phyloP scores from a whole-genome alignment of 768 basidiomycete species.

The Auriscalpium microsporum region DNA sequence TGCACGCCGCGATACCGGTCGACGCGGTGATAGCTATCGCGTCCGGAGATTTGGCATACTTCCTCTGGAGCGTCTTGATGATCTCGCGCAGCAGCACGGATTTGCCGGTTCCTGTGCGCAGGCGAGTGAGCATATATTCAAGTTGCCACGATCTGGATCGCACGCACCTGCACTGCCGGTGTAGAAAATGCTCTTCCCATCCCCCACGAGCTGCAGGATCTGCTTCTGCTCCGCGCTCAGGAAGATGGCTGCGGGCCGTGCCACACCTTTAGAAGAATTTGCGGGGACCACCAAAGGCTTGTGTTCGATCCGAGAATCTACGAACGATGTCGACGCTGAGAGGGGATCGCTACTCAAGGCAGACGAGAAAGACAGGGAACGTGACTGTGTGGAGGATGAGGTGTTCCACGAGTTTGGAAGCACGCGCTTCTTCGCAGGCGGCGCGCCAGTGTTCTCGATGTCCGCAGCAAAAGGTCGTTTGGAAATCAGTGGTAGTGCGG shows the following conservation, averaged over 20 bases:
- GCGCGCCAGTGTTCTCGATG: neutral
- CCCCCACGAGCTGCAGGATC: slow-evolving; percentile 70
- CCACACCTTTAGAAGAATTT: slow-evolving; percentile 6
- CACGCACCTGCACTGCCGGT: slow-evolving; percentile 91
- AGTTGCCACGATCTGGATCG: neutral
- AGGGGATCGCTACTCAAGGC: neutral
- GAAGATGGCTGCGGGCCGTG: slow-evolving; percentile 35
- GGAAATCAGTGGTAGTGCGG: slow-evolving; percentile 6
- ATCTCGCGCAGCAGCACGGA: slow-evolving; percentile 92
- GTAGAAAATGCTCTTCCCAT: slow-evolving; percentile 79
- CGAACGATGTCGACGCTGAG: slow-evolving; percentile 5
- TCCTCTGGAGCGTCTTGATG: slow-evolving; percentile 62
- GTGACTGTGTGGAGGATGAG: neutral
- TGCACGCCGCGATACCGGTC: slow-evolving; percentile 94
- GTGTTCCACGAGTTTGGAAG: slow-evolving; percentile 12
- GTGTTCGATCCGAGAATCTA: slow-evolving; percentile 5
- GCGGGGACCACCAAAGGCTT: slow-evolving; percentile 20
- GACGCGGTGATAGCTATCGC: slow-evolving; percentile 92
- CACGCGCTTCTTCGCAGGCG: slow-evolving; percentile 7
- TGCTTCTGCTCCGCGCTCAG: slow-evolving; percentile 83
- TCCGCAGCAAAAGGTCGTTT: slow-evolving; percentile 14
- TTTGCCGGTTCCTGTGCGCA: slow-evolving; percentile 81
- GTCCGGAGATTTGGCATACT: slow-evolving; percentile 44
- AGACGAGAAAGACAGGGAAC: neutral
- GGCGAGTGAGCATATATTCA: slow-evolving; percentile 1